These are phyloP conservation scores for Apiotrichum laibachii DNA, from an alignment of 1,284 basidiomycete species.

Conservation along the genomic window DNA sequence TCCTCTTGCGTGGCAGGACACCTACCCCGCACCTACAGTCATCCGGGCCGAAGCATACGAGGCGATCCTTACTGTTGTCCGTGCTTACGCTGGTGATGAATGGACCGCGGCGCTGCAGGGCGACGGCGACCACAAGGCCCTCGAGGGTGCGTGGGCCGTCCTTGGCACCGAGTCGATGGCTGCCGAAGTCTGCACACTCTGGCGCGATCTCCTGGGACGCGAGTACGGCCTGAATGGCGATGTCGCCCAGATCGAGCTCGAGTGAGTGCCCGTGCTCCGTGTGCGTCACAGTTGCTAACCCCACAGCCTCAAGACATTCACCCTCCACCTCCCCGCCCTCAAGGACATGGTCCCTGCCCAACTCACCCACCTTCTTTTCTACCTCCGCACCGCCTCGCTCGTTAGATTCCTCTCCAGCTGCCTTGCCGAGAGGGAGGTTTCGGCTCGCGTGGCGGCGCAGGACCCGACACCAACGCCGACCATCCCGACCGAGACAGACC, in stretches of 20 bases:
- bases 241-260: slow-evolving; percentile 32
- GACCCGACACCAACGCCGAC: slow-evolving; percentile 8
- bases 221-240: slow-evolving; percentile 25
- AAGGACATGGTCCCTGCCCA: slow-evolving; percentile 28
- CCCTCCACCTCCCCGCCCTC: slow-evolving; percentile 37
- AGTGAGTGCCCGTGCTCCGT: slow-evolving; percentile 31
- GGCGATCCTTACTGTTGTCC: slow-evolving; percentile 40
- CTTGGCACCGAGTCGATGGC: slow-evolving; percentile 17
- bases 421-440: slow-evolving; percentile 9
- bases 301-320: slow-evolving; percentile 16
- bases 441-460: background rate
- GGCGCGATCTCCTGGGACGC: slow-evolving; percentile 26
- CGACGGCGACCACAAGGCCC: slow-evolving; percentile 19
- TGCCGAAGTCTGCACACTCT: slow-evolving; percentile 26
- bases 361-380: slow-evolving; percentile 35
- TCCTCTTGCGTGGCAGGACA: slow-evolving; percentile 36
- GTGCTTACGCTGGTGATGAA: slow-evolving; percentile 25
- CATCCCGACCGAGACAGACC: slow-evolving; percentile 8
- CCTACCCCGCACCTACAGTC: slow-evolving; percentile 32
- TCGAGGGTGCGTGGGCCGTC: slow-evolving; percentile 23
- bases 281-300: slow-evolving; percentile 17
- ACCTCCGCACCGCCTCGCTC: slow-evolving; percentile 39
- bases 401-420: slow-evolving; percentile 27
- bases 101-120: slow-evolving; percentile 36
- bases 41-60: slow-evolving; percentile 27